Evolutionary conservation across 495 filamentous ascomycete genomes (phyloP).

Genomic region (Pyrenopolyporus hunteri): DNA sequence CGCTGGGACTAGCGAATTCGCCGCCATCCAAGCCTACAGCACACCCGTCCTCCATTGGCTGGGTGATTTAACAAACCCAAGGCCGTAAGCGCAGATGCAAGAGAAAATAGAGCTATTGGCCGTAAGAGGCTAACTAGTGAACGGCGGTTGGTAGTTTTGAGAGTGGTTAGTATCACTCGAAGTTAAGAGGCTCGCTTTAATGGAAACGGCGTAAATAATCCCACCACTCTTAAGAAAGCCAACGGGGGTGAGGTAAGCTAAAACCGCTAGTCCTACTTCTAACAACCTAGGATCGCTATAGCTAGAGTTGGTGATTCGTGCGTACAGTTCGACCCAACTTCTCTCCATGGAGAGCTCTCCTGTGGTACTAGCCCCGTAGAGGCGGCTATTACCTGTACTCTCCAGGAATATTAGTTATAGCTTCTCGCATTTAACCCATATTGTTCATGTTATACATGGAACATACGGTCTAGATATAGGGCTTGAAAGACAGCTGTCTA

Average conservation of each 20-base stretch:
- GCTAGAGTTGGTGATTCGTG: conserved; percentile 16
- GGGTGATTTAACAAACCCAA: neutral
- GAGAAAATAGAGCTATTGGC: neutral
- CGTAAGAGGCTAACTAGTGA: neutral
- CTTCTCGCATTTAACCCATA: no score
- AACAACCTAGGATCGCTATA: neutral
- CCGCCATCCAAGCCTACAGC: conserved; percentile 1
- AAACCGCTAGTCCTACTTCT: neutral
- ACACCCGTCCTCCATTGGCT: conserved; percentile 9
- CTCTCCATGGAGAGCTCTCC: conserved; percentile 1
- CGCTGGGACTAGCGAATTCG: conserved; percentile 6
- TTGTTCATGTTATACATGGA: no score
- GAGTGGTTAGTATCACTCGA: conserved; percentile 2
- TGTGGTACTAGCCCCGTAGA: neutral
- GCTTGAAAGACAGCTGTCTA: no score
- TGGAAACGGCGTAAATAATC: neutral
- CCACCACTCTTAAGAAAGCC: neutral
- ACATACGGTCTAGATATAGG: no score
- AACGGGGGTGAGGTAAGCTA: neutral
- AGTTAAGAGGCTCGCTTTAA: conserved; percentile 4
- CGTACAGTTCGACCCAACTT: neutral
- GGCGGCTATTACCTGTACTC: neutral
- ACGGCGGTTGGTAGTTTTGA: conserved; percentile 12
- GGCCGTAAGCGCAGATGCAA: neutral
- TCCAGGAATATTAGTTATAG: conserved; percentile 1